Evolutionary conservation across 352 stramenopile species (phyloP).

Genomic region (Pythium brassicae): DNA sequence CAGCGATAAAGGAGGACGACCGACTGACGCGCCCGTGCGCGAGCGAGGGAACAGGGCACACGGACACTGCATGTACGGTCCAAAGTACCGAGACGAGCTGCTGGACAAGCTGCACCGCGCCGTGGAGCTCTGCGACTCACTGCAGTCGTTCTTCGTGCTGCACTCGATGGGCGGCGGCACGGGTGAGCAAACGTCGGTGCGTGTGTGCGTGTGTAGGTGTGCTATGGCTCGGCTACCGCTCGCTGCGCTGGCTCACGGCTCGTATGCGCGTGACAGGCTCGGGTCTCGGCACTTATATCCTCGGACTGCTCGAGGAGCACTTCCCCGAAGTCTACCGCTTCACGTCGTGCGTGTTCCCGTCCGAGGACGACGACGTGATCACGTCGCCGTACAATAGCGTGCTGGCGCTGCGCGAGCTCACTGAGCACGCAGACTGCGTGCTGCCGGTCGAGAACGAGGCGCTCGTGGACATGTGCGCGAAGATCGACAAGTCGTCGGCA

Average conservation of each 20-base stretch:
- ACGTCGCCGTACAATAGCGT: slow-evolving; percentile 93
- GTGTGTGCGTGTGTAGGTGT: not conserved
- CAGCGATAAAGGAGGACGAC: no score
- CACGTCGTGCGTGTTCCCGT: slow-evolving; percentile 76
- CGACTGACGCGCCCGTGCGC: not conserved
- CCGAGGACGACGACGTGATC: slow-evolving; percentile 90
- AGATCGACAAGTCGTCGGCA: slow-evolving; percentile 21
- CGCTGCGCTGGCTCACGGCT: no score
- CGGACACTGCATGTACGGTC: slow-evolving; percentile 85
- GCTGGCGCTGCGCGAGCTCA: slow-evolving; percentile 60
- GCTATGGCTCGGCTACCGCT: no score
- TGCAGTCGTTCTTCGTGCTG: slow-evolving; percentile 91
- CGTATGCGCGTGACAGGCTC: slow-evolving; percentile 44
- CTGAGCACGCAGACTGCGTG: no score
- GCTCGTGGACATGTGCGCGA: slow-evolving; percentile 58
- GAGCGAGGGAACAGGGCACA: slow-evolving; percentile 21
- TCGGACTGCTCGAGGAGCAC: slow-evolving; percentile 77
- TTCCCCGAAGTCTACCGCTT: slow-evolving; percentile 86
- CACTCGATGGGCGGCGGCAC: slow-evolving; percentile 92
- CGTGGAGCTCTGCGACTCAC: slow-evolving; percentile 85
- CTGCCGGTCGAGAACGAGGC: no score
- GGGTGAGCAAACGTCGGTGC: not conserved
- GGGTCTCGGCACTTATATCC: slow-evolving; percentile 88
- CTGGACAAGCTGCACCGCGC: slow-evolving; percentile 63
- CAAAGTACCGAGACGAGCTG: slow-evolving; percentile 83